Base-by-base conservation (phyloP, 768 basidiomycete species). In the Dendrothele bispora region DNA sequence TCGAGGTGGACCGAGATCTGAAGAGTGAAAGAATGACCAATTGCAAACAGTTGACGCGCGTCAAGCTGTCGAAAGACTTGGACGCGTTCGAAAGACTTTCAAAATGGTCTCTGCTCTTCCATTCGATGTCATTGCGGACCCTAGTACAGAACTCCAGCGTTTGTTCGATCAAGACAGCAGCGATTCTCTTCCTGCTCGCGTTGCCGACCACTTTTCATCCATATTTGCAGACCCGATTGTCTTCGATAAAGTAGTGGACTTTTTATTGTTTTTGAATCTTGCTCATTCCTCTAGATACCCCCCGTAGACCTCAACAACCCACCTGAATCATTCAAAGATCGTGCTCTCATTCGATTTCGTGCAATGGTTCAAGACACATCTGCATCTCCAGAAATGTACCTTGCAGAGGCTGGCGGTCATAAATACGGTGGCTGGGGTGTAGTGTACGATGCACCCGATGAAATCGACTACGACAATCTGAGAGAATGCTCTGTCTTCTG, bases 341-440 rank as follows among this genome's bases (percentile, higher is more conserved):
- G 21, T 8, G 17, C 44, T 21, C 73, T 91, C 4, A 86, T 92
- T 3, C 72, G 77, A 17, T 91, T 91, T 62, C 76, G 80, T 26
- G 84, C 78, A 21, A 88, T 91, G 85, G 73, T 91, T 25, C 91
- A 93, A 61, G 90, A 91, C 59, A 90, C 88, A 2, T 88, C 88
- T 2, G 60, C 77, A 15, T 81, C 85, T 5, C 78, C 80, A 0
- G 86, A 91, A 59, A 71, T 93, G 52, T 92, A 92, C 63, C 69
- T 88, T 34, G 75, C 81, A 3, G 71, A 59, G 34, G 62, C 69
- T 21, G 47, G 58, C 35, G 61, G 69, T 28, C 72, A 70, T 1
- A 59, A 57, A 35, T 80, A 77, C 47, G 88, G 86, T 22, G 90
- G 89, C n/a, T 91, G 90, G 90, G 89, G 87, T 5, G 29, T 22